Base-by-base conservation (phyloP, 208 protist genomes). In the Leishmania braziliensis region DNA sequence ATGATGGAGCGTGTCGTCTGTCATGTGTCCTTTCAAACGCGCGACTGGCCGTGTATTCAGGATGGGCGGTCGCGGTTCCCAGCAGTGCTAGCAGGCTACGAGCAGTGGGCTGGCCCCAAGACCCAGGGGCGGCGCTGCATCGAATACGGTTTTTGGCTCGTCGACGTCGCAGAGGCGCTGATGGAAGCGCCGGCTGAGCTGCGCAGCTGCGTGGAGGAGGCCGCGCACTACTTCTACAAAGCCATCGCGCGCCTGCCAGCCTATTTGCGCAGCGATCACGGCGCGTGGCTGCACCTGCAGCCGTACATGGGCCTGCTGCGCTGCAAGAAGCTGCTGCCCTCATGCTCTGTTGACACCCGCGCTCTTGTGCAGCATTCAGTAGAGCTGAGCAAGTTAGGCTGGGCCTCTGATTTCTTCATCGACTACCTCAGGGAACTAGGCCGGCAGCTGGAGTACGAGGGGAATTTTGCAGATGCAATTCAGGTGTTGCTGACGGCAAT, bases 391-490 rank as follows among this genome's bases (percentile, higher is more conserved):
- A 90, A 86, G 54, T 91, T 95, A 71, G 91, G 91, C 56, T 94
- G 91, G 91, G 90, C 91, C 23, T 93, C 90, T 0, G 93, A 95
- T 75, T 91, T 92, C 83, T 94, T 94, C 75, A 89, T 94, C 83
- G 71, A 88, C 62, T 93, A 89, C 75, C 79, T 95, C 5, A 95
- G 90, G 90, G 91, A 90, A 46, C 78, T 95, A 20, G 89, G 89
- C 48, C 79, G 86, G 46, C 87, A 94, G 77, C 85, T 95, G 58
- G 89, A 92, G 75, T 84, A 89, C 48, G 91, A 96, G 78, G 86
- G 89, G 18, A 75, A 87, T 62, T 95, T 92, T 66, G 87, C 89
- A 33, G 84, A 85, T 39, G 88, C 91, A 4, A 83, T 92, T 33
- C 78, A 84, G 29, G 88, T 93, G 36, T 77, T 95, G 43, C 83